Evolutionary conservation across 164 flowering plant genomes (phyloP).

Genomic region (Berberis thunbergii): DNA sequence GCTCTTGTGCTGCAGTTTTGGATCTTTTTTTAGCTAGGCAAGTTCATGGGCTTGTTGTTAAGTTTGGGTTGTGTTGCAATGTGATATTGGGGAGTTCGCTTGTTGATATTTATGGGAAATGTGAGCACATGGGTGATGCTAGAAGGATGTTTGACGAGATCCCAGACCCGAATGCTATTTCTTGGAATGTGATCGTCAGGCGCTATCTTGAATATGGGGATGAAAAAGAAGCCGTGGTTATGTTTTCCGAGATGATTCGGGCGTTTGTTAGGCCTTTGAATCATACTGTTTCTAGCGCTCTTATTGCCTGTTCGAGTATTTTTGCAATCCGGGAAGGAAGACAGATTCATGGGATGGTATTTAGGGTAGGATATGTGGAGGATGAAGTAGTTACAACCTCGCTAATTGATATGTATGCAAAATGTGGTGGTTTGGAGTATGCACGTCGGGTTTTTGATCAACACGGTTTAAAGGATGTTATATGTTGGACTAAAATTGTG

Average conservation of each 20-base stretch:
- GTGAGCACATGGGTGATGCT: slow-evolving; percentile 35
- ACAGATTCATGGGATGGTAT: slow-evolving; percentile 43
- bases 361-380: slow-evolving; percentile 26
- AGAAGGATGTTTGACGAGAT: slow-evolving; percentile 55
- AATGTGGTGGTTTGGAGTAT: slow-evolving; percentile 33
- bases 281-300: slow-evolving; percentile 44
- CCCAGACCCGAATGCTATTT: slow-evolving; percentile 33
- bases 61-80: slow-evolving; percentile 39
- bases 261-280: slow-evolving; percentile 30
- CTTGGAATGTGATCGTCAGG: slow-evolving; percentile 67
- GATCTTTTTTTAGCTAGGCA: slow-evolving; percentile 27
- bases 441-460: slow-evolving; percentile 30
- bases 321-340: slow-evolving; percentile 30
- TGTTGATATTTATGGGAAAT: slow-evolving; percentile 68
- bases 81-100: slow-evolving; percentile 49
- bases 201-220: slow-evolving; percentile 46
- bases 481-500: slow-evolving; percentile 42
- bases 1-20: slow-evolving; percentile 33
- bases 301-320: slow-evolving; percentile 43
- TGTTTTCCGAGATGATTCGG: slow-evolving; percentile 39
- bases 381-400: slow-evolving; percentile 39
- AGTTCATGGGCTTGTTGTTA: slow-evolving; percentile 42
- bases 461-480: slow-evolving; percentile 24
- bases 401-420: slow-evolving; percentile 45
- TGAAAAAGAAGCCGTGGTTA: slow-evolving; percentile 28